Percentiles rank a stretch among this genome's conserved stretches.
These are phyloP conservation scores for Fremontodendron californicum DNA, from an alignment of 345 rosid species.

Conservation along the genomic window DNA sequence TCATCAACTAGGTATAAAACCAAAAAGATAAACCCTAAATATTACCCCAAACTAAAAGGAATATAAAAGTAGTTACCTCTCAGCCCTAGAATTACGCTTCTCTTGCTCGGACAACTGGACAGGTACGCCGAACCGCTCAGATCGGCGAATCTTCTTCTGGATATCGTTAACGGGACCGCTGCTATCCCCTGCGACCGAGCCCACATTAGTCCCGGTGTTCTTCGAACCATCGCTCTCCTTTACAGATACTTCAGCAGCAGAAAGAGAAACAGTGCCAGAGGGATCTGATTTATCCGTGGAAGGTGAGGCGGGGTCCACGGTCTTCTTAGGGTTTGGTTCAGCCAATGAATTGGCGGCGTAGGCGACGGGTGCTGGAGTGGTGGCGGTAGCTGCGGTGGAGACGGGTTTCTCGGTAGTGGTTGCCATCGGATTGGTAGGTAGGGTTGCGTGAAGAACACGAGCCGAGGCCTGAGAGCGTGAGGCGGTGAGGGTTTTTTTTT, in stretches of 20 bases:
- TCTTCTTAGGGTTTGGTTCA: conserved; percentile 36
- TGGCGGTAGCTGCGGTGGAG: too few relatives aligned
- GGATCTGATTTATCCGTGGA: conserved; percentile 31
- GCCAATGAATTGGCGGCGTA: conserved; percentile 8
- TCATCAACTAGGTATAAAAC: too few relatives aligned
- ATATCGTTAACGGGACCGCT: conserved; percentile 37
- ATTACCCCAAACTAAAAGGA: background rate
- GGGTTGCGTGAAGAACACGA: conserved; percentile 6
- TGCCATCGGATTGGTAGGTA: conserved; percentile 35
- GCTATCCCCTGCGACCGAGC: conserved; percentile 24
- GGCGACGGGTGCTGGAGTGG: too few relatives aligned
- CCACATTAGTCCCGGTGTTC: conserved; percentile 14
- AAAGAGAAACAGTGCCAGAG: conserved; percentile 14
- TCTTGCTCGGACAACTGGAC: conserved; percentile 79
- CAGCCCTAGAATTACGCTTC: conserved; percentile 91
- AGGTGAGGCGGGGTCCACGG: conserved; percentile 36
- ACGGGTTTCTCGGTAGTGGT: conserved; percentile 31
- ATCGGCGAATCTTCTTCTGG: conserved; percentile 82
- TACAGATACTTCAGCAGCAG: conserved; percentile 16
- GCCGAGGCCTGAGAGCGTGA: background rate
- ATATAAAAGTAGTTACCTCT: conserved; percentile 38
- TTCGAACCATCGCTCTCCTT: conserved; percentile 36
- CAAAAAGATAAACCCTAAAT: conserved; percentile 20
- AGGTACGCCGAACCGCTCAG: conserved; percentile 86
- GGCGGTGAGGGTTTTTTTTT: too few relatives aligned